Evolutionary conservation across 768 basidiomycete genomes (phyloP), one percentile per base, ranked within the genome.

Genomic region (Tricholoma bakamatsutake): DNA sequence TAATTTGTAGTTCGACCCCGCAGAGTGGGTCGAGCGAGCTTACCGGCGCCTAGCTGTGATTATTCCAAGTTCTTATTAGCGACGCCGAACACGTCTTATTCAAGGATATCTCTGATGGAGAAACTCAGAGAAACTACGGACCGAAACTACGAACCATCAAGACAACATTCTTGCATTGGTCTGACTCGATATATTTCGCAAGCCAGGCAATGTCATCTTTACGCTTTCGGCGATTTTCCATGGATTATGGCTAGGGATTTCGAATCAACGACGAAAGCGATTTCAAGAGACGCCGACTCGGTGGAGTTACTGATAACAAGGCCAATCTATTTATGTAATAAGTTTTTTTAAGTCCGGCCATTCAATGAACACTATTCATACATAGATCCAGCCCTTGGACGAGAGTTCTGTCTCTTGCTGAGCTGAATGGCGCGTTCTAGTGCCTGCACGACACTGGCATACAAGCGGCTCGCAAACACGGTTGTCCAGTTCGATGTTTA

Each of bases 131-230:
- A 42, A 50, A 39, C 18, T 45, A 52, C 37, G n/a, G 17, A 15
- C 28, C 24, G 40, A 30, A 54, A 53, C 54, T 47, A 67, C 78
- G 61, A 57, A 90, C 89, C 88, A 92, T 88, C 52, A 91, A 73
- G 55, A 84, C 81, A 11, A 92, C 73, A 21, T 82, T 85, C 59
- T 76, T 80, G 71, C 89, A 91, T 55, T 75, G 69, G 31, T 81
- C 73, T 1, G 87, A 87, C 57, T 83, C 74, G 59, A 91, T 87
- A 69, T 86, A 88, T 56, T 83, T 76, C 3, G 83, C 86, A 9
- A 90, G 68, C 1, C 73, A 71, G 9, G 69, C 62, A 8, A 80
- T 59, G 53, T 80, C 76, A 42, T 52, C 57, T 3, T 48, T 54
- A 18, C 56, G 61, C 15, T 55, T 48, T 48, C n/a, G 46, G 12